Percentiles rank a stretch among this genome's conserved stretches.
Conservation (phyloP, 352 stramenopile species). For the Globisporangium nodosum region DNA sequence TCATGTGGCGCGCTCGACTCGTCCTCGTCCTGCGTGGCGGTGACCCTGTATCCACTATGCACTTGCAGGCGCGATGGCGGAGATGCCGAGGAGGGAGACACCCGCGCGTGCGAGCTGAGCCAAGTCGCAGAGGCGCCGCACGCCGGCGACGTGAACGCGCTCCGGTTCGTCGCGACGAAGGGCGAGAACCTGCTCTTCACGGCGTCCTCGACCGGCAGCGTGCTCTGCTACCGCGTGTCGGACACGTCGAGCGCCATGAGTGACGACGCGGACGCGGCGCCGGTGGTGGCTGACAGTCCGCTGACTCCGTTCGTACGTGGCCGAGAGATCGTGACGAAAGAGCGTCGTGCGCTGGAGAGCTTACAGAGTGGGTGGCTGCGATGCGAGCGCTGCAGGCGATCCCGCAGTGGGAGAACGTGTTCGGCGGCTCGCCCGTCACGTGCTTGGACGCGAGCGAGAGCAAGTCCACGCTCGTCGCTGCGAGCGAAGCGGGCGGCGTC, state of each 20-base stretch:
- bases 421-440: slow-evolving; percentile 31
- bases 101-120: slow-evolving; percentile 33
- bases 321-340: not conserved
- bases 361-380: not conserved
- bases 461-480: slow-evolving; percentile 43
- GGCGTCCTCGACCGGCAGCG: slow-evolving; percentile 46
- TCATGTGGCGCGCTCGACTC: not conserved
- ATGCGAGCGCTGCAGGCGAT: slow-evolving; percentile 16
- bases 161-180: slow-evolving; percentile 39
- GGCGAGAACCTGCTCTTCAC: slow-evolving; percentile 54
- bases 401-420: slow-evolving; percentile 61
- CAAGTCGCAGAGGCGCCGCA: slow-evolving; percentile 39
- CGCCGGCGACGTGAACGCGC: slow-evolving; percentile 55
- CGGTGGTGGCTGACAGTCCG: not conserved
- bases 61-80: not conserved
- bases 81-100: slow-evolving; percentile 3
- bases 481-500: slow-evolving; percentile 43
- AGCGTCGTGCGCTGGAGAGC: no score
- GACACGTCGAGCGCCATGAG: slow-evolving; percentile 16
- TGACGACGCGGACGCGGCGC: slow-evolving; percentile 12
- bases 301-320: slow-evolving; percentile 12
- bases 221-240: slow-evolving; percentile 41
- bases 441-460: slow-evolving; percentile 51
- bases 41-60: not conserved
- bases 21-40: not conserved